Percentiles rank a stretch among this genome's conserved stretches.
These are phyloP conservation scores for Russula vinacea DNA, from an alignment of 768 basidiomycete species.

Conservation along the genomic window DNA sequence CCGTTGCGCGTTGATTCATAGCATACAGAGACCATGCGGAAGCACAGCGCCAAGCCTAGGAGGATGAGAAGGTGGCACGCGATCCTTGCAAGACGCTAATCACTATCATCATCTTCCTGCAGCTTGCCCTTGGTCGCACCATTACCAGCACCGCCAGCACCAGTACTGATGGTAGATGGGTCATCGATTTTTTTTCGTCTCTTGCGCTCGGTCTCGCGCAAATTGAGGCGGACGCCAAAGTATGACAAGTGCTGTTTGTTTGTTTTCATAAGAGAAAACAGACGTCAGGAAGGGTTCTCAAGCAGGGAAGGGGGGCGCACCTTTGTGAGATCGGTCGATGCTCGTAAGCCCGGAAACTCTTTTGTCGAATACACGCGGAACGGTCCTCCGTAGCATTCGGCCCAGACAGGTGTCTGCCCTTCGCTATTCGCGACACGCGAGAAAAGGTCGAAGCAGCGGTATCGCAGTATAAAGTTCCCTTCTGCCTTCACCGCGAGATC, in stretches of 20 bases:
- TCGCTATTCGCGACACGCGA: conserved; percentile 40
- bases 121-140: conserved; percentile 11
- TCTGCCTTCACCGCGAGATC: conserved; percentile 70
- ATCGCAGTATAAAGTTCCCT: conserved; percentile 64
- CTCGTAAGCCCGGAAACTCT: conserved; percentile 63
- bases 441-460: conserved; percentile 62
- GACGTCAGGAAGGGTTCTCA: neutral
- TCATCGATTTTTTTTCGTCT: conserved; percentile 43
- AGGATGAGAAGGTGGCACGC: neutral
- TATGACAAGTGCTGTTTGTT: conserved; percentile 47
- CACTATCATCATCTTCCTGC: conserved; percentile 16
- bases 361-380: conserved; percentile 71
- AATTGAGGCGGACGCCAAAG: conserved; percentile 57
- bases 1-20: conserved; percentile 6
- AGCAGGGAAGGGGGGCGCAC: conserved; percentile 34
- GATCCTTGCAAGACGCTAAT: conserved; percentile 3
- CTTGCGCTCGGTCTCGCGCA: conserved; percentile 56
- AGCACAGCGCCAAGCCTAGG: neutral
- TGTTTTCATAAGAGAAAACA: neutral
- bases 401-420: conserved; percentile 47
- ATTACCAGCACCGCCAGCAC: neutral
- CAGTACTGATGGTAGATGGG: conserved; percentile 12
- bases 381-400: conserved; percentile 60
- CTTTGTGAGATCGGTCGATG: conserved; percentile 67
- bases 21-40: neutral